These are phyloP conservation scores for Capsella bursapastoris DNA, from an alignment of 345 rosid genomes.

Conservation along the genomic window DNA sequence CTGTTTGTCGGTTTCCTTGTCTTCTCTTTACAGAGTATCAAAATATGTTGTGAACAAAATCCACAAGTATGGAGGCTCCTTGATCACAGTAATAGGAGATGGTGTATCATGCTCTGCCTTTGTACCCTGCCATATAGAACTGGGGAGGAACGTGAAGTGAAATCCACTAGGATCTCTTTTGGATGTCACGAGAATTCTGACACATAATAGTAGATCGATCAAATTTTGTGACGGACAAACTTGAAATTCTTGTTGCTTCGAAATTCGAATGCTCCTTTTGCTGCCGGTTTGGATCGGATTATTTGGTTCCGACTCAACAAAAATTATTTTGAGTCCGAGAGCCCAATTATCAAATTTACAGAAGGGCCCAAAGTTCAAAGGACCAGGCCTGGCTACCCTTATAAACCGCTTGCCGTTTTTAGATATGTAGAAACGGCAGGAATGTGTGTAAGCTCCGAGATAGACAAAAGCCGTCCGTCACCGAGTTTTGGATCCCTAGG, in stretches of 20 bases:
- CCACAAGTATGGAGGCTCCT: conserved; percentile 8
- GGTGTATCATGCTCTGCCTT: background rate
- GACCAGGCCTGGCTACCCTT: background rate
- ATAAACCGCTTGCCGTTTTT: conserved; percentile 26
- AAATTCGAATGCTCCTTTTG: background rate
- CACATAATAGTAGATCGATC: background rate
- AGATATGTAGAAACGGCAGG: conserved; percentile 10
- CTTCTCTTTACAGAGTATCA: background rate
- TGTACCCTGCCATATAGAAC: background rate
- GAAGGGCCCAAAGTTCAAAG: conserved; percentile 5
- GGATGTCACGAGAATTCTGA: background rate
- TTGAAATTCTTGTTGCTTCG: background rate
- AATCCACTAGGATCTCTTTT: background rate
- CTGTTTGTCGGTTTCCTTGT: background rate
- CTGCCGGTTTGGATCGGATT: too few relatives aligned
- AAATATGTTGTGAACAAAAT: background rate
- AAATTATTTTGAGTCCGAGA: too few relatives aligned
- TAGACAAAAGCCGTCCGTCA: conserved; percentile 6
- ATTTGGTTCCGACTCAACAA: background rate
- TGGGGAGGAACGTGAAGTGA: background rate
- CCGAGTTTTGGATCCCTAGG: conserved; percentile 1
- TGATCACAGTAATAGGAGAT: background rate
- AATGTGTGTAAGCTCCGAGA: background rate
- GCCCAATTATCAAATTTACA: background rate
- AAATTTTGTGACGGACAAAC: background rate